phyloP scores from a whole-genome alignment of 805 yeast genomes.

The Saccharomycopsis olivae region DNA sequence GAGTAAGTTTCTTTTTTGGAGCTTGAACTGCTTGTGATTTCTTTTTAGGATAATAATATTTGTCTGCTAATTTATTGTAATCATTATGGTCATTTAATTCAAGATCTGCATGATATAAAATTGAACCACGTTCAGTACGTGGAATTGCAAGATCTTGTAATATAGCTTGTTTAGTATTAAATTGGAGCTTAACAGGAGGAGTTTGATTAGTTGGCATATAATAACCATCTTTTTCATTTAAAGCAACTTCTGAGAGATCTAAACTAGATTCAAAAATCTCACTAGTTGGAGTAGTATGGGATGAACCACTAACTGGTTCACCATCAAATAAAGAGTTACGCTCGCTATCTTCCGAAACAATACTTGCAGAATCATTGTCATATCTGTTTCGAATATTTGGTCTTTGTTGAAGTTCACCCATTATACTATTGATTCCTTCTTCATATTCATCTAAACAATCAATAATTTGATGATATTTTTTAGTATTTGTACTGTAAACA shows the following conservation, averaged over 20 bases:
- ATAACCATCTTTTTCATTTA: neutral
- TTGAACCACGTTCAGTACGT: constrained; percentile 16
- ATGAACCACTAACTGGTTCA: neutral
- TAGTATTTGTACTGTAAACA: constrained; percentile 1
- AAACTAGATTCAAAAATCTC: neutral
- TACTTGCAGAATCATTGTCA: neutral
- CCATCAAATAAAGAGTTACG: neutral
- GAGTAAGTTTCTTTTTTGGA: too few species aligned
- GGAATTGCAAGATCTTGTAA: constrained; percentile 15
- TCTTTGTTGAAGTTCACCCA: neutral
- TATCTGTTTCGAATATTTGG: neutral
- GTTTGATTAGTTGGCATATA: too few species aligned
- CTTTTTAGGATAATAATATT: constrained; percentile 4
- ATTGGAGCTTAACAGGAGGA: neutral
- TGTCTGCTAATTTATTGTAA: constrained; percentile 12
- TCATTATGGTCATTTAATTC: constrained; percentile 8
- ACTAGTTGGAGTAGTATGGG: neutral
- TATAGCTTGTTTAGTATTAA: constrained; percentile 5
- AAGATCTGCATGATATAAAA: neutral
- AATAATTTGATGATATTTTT: constrained; percentile 6
- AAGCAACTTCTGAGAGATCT: neutral
- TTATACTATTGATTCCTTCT: neutral
- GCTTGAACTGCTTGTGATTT: too few species aligned
- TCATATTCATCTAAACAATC: constrained; percentile 8
- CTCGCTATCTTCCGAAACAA: neutral